A percentile compares a stretch with the other conserved stretches of the same genome.
These are phyloP conservation scores for Salix arbutifolia DNA, from an alignment of 345 rosid genomes.

Conservation along the genomic window DNA sequence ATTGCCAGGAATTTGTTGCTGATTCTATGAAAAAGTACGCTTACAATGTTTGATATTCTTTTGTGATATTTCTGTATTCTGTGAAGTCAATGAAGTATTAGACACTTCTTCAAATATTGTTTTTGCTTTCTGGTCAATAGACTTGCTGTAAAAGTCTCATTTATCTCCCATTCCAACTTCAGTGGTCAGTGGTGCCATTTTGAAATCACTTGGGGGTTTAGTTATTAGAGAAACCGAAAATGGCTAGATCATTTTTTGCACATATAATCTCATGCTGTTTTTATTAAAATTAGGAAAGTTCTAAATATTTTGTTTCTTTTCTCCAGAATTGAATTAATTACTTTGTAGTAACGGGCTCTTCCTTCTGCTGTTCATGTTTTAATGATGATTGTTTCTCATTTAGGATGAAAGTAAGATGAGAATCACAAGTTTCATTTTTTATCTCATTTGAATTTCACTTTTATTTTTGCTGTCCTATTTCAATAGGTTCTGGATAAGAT, in stretches of 20 bases:
- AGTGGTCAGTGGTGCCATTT: neutral
- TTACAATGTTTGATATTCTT: neutral
- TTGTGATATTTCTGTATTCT: neutral
- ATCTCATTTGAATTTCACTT: neutral
- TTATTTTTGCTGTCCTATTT: neutral
- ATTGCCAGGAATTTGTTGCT: neutral
- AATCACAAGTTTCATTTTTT: neutral
- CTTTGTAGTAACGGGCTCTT: neutral
- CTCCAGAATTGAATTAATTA: neutral
- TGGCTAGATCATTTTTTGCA: neutral
- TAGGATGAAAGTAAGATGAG: neutral
- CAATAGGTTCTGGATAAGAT: neutral
- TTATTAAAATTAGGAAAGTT: neutral
- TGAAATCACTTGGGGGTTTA: neutral
- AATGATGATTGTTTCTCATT: neutral
- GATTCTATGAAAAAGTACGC: neutral
- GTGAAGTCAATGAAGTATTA: constrained; percentile 2
- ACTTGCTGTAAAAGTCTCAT: neutral
- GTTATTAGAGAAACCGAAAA: neutral
- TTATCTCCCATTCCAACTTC: neutral
- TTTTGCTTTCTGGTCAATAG: neutral
- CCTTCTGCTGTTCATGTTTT: neutral
- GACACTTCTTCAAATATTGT: neutral
- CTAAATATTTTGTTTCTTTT: neutral
- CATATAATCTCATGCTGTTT: neutral